Base-by-base conservation (phyloP, 345 rosid genomes). In the Ceriops zippeliana region DNA sequence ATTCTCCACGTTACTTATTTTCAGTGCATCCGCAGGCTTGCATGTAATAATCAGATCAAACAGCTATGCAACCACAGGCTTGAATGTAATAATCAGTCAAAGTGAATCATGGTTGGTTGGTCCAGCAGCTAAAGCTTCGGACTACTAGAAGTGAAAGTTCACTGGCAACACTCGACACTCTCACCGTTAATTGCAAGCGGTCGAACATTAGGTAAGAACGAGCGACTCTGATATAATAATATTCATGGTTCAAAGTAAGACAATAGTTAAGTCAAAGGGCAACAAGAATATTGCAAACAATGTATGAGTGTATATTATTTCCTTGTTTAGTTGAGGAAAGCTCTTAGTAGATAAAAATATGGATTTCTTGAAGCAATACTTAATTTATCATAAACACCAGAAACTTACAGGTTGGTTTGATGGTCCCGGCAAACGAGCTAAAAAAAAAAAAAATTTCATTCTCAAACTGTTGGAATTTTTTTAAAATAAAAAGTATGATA, bases 391-490 rank as follows among this genome's bases (percentile, higher is more conserved):
- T 19, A 47, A 46, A 46, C 38, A 72, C 6, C 49, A 68, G 30
- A 61, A 49, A 56, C 51, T 62, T 58, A 31, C 21, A 21, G 9
- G 67, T 17, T 72, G 66, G 83, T 76, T 73, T 75, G 67, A 61
- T 49, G 66, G 79, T 76, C 69, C 68, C 63, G 63, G 71, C 1
- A 53, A 24, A 21, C 28, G 58, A 49, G 52, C 54, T 59, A 70
- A 69, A 61, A 69, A 27, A 34, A 13, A 56, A 27, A 19, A 37
- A 62, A 62, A 52, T 28, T 26, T 26, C 56, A 37, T 26, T 37
- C 62, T 62, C 73, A 52, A 20, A 37, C 30, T 24, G 26, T 24
- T 24, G 26, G 26, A 24, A 24, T 24, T 0, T 24, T 24, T 24
- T 24, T 24, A 24, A 24, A 24, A 24, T 24, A 24, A 24, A 24